Evolutionary conservation across 2,329 filamentous ascomycete genomes (phyloP).

Genomic region (Venturia pyrina): DNA sequence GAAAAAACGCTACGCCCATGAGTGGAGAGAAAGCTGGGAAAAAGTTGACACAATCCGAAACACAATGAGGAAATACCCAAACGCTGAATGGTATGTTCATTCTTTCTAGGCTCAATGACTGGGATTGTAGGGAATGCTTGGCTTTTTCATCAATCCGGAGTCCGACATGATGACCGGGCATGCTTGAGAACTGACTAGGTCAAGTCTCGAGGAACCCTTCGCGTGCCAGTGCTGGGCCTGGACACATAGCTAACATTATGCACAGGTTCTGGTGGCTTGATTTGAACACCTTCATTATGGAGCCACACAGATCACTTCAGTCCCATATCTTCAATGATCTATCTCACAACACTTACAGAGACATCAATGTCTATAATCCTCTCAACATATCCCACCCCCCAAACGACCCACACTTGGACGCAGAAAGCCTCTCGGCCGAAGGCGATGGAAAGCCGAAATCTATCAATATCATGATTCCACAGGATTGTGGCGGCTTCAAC

Average conservation of each 20-base stretch:
- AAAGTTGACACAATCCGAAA: slow-evolving; percentile 92
- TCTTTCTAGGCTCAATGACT: background rate
- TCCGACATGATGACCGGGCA: background rate
- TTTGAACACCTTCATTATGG: slow-evolving; percentile 96
- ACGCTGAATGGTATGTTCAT: slow-evolving; percentile 77
- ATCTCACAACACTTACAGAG: slow-evolving; percentile 67
- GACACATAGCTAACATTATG: background rate
- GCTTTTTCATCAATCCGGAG: background rate
- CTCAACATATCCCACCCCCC: slow-evolving; percentile 85
- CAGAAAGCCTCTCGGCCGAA: slow-evolving; percentile 56
- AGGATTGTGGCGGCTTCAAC: slow-evolving; percentile 95
- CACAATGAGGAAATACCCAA: slow-evolving; percentile 82
- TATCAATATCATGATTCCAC: slow-evolving; percentile 78
- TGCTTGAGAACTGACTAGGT: background rate
- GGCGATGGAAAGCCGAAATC: slow-evolving; percentile 72
- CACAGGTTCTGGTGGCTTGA: slow-evolving; percentile 99
- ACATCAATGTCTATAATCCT: slow-evolving; percentile 94
- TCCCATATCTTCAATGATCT: slow-evolving; percentile 81
- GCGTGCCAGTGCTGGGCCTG: no score
- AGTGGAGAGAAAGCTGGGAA: slow-evolving; percentile 99
- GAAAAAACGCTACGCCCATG: slow-evolving; percentile 96
- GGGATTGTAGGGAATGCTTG: background rate
- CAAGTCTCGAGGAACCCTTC: background rate
- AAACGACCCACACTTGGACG: slow-evolving; percentile 64
- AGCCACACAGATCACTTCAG: slow-evolving; percentile 82